Evolutionary conservation across 116 monocot species (phyloP), one percentile per base, ranked within the genome.

Genomic region (Papilionanthe hybrid): DNA sequence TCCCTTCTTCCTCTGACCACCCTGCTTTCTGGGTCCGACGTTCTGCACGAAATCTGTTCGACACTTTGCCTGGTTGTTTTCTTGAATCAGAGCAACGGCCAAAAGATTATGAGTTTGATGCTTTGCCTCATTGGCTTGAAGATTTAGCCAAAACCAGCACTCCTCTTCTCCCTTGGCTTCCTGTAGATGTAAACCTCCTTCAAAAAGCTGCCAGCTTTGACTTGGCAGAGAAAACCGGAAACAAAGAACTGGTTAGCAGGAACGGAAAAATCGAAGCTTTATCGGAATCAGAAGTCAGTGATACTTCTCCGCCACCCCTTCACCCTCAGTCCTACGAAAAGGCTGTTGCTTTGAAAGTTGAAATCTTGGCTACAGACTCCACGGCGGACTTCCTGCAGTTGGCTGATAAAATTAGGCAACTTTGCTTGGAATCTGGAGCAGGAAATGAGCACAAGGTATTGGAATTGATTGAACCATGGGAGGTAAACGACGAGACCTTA

Each of bases 1-100:
- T 73, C 25, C 55, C 72, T n/a, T 63, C 80, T 3, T 77, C 79
- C 6, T 37, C 79, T 7, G 17, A 58, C 2, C 58, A 15, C 65
- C 69, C 55, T 2, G 81, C 15, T 67, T 91, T 91, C 72, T 97
- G 96, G 96, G 89, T 89, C 19, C 42, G 28, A 7, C 81, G 81
- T 12, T 82, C 91, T 48, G 96, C 96, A 29, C 81, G 49, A 81
- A 74, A 92, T 84, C 86, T 97, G 92, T 84, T 92, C 87, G 94
- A 92, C 74, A 82, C 43, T 47, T 55, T 92, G 47, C 58, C 84
- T 55, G 56, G 30, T n/a, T 9, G 23, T 1, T 8, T 27, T 6
- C 32, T 3, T 65, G 32, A 42, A 30, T 57, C 22, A 41, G 78
- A 84, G 42, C 65, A 78, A 76, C 57, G 58, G 5, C 53, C 12